Evolutionary conservation across 2,329 filamentous ascomycete species (phyloP), one percentile per base, ranked within the genome.

Genomic region (Sporothrix humicola): DNA sequence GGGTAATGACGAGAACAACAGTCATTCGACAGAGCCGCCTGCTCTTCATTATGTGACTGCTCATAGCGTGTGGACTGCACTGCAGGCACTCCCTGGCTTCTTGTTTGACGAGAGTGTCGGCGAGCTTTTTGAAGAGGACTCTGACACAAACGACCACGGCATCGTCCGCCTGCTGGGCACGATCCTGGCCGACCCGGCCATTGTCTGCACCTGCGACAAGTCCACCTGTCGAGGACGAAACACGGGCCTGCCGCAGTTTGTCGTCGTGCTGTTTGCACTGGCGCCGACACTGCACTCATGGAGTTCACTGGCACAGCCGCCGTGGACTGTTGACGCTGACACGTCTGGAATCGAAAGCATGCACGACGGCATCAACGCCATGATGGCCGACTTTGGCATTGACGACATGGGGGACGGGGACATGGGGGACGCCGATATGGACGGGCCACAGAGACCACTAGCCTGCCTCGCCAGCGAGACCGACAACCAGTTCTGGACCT

Each of bases 141-240:
- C 31, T 5, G 31, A 7, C 31, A 7, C 7, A 6, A 7, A 58
- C 42, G n/a, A 48, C n/a, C 9, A 65, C 61, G 17, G 42, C 42
- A 26, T 65, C 9, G 42, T n/a, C 10, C 42, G 61, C 17, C 8
- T 65, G 0, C n/a, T 65, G 42, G 42, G 61, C 10, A 20, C 42
- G 0, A n/a, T 65, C n/a, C 61, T 65, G 10, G n/a, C 61, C 42
- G 61, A 65, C n/a, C 61, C 61, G 1, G 61, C 61, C n/a, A 65
- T 65, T 15, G 42, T 65, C 61, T 65, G 61, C 61, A 46, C 7
- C n/a, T 65, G 61, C 15, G 61, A 65, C 61, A 65, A 65, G 61
- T 65, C 61, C 42, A 65, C 61, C 61, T 65, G 61, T 15, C 61
- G 61, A 2, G 61, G 61, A n/a, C 61, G 61, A 37, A 65, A 65